These are phyloP conservation scores for Emiliania huxleyi DNA, from an alignment of 78 protist genomes.

Conservation along the genomic window DNA sequence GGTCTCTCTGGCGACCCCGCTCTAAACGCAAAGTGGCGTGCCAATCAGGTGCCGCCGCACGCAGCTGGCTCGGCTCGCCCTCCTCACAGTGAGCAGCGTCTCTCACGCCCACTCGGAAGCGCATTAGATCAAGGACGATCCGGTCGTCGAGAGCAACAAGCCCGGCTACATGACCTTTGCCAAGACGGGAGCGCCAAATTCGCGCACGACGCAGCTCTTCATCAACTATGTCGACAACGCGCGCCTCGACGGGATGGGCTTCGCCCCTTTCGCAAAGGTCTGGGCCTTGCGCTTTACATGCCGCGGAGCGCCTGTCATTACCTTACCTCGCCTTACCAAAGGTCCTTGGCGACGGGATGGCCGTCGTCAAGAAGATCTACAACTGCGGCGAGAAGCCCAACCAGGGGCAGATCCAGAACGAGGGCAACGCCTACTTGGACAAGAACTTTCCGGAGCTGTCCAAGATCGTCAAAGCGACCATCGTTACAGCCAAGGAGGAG, in stretches of 20 bases:
- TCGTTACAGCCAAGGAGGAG: too few relatives aligned
- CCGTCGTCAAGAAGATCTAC: slow-evolving; percentile 19
- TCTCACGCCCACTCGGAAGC: too few relatives aligned
- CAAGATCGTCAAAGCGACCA: slow-evolving; percentile 27
- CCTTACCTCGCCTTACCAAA: slow-evolving; percentile 32
- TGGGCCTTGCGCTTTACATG: too few relatives aligned
- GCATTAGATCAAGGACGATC: not conserved
- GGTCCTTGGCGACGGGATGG: slow-evolving; percentile 30
- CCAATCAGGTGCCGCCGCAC: too few relatives aligned
- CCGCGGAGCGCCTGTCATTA: too few relatives aligned
- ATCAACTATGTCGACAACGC: not conserved
- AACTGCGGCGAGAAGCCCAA: slow-evolving; percentile 60
- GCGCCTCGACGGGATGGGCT: slow-evolving; percentile 58
- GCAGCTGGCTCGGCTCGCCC: too few relatives aligned
- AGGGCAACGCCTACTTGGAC: slow-evolving; percentile 56
- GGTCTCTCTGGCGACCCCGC: not conserved
- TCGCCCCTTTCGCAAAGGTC: slow-evolving; percentile 42
- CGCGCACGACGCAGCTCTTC: not conserved
- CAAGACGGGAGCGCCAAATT: not conserved
- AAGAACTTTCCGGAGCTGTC: slow-evolving; percentile 52
- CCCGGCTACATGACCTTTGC: not conserved
- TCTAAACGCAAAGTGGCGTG: not conserved
- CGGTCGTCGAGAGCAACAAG: not conserved
- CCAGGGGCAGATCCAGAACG: slow-evolving; percentile 47
- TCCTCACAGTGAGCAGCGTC: too few relatives aligned